These are phyloP conservation scores for Neurospora sp. DNA, from an alignment of 2,329 filamentous ascomycete species.

Conservation along the genomic window DNA sequence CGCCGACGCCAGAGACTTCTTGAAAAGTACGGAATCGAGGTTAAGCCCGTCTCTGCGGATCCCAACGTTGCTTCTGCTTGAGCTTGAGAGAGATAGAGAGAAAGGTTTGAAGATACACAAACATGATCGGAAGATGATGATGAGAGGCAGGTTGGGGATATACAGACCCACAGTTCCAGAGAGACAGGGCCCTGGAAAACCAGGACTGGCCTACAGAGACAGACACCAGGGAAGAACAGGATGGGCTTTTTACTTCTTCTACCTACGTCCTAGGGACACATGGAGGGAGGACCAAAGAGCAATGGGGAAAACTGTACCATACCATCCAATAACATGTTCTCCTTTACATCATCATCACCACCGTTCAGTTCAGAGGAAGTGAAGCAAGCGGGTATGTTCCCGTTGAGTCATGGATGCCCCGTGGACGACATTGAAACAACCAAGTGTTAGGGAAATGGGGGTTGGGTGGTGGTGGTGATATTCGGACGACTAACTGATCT, in stretches of 20 bases:
- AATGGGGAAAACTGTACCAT: not conserved
- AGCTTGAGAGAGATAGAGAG: not conserved
- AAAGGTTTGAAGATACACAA: not conserved
- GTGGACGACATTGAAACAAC: too few relatives aligned
- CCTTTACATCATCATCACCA: not conserved
- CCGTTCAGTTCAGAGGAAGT: not conserved
- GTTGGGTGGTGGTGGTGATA: too few relatives aligned
- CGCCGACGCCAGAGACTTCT: slow-evolving; percentile 71
- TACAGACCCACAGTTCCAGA: not conserved
- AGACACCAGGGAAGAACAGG: not conserved
- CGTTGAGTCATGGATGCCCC: too few relatives aligned
- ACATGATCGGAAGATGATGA: not conserved
- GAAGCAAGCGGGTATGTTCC: too few relatives aligned
- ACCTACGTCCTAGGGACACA: not conserved
- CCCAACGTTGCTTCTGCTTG: slow-evolving; percentile 15
- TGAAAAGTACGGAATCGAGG: slow-evolving; percentile 80
- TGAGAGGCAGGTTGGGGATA: not conserved
- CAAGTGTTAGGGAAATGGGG: too few relatives aligned
- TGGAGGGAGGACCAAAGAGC: not conserved
- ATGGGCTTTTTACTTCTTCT: not conserved
- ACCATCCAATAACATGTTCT: not conserved
- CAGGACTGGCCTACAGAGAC: not conserved
- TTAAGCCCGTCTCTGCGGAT: slow-evolving; percentile 54
- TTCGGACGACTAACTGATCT: too few relatives aligned
- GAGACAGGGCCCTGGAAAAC: not conserved